These are phyloP conservation scores for Leucocoprinus birnbaumii DNA, from an alignment of 768 basidiomycete genomes.

Conservation along the genomic window DNA sequence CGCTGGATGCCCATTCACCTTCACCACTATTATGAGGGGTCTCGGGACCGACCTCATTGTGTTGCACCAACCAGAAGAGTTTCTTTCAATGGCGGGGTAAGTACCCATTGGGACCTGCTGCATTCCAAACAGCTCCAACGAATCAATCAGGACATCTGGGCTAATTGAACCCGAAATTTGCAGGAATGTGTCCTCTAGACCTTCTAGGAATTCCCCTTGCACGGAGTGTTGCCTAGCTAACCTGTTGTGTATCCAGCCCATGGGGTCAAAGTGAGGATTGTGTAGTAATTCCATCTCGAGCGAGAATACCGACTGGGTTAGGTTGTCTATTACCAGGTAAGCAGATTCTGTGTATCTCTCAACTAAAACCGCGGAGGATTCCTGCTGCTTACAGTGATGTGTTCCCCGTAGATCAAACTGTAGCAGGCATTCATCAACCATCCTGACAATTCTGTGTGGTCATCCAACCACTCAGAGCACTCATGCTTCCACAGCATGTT, in stretches of 20 bases:
- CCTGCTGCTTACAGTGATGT: neutral
- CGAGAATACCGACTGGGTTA: too few species aligned
- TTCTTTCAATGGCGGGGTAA: slow-evolving; percentile 21
- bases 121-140: neutral
- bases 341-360: neutral
- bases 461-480: neutral
- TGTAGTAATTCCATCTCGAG: too few species aligned
- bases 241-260: too few species aligned
- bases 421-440: neutral
- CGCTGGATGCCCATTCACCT: slow-evolving; percentile 29
- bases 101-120: slow-evolving; percentile 16
- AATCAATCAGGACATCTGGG: neutral
- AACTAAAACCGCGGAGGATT: neutral
- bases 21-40: slow-evolving; percentile 27
- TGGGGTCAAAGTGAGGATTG: too few species aligned
- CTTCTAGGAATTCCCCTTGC: too few species aligned
- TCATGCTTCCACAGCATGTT: neutral
- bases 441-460: neutral
- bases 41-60: slow-evolving; percentile 20
- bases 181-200: too few species aligned
- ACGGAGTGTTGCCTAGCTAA: too few species aligned
- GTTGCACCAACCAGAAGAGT: slow-evolving; percentile 18
- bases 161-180: too few species aligned
- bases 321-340: too few species aligned
- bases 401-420: neutral